Evolutionary conservation across 495 filamentous ascomycete genomes (phyloP).

Genomic region (Hypoxylon rickii): DNA sequence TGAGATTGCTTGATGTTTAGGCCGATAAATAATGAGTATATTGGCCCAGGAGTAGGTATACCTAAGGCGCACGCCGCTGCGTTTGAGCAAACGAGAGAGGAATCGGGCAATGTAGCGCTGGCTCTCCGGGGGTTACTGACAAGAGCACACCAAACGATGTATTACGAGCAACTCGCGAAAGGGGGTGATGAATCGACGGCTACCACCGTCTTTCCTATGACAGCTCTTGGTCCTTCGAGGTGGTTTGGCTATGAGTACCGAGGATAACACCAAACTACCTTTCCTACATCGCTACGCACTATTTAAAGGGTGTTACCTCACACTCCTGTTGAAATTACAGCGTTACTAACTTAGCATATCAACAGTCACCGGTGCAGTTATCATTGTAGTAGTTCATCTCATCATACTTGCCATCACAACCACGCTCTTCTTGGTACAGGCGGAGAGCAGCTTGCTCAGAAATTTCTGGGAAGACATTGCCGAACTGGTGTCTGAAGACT

Average conservation of each 20-base stretch:
- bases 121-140: not conserved
- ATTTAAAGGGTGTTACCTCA: too few species aligned
- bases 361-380: not conserved
- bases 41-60: too few species aligned
- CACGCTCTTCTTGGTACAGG: too few species aligned
- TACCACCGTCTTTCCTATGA: not conserved
- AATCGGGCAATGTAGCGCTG: not conserved
- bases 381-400: not conserved
- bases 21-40: too few species aligned
- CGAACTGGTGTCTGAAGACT: too few species aligned
- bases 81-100: not conserved
- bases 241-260: not conserved
- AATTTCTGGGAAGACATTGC: too few species aligned
- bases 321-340: too few species aligned
- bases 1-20: not conserved
- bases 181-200: not conserved
- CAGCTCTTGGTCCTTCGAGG: not conserved
- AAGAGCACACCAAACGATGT: not conserved
- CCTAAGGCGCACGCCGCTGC: not conserved
- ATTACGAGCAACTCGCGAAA: not conserved
- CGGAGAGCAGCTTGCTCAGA: too few species aligned
- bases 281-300: too few species aligned
- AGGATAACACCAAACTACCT: too few species aligned
- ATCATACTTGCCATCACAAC: too few species aligned
- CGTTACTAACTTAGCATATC: constrained; percentile 1